Evolutionary conservation across 148 eudicot species (phyloP), one percentile per base, ranked within the genome.

Genomic region (Spergularia marina): DNA sequence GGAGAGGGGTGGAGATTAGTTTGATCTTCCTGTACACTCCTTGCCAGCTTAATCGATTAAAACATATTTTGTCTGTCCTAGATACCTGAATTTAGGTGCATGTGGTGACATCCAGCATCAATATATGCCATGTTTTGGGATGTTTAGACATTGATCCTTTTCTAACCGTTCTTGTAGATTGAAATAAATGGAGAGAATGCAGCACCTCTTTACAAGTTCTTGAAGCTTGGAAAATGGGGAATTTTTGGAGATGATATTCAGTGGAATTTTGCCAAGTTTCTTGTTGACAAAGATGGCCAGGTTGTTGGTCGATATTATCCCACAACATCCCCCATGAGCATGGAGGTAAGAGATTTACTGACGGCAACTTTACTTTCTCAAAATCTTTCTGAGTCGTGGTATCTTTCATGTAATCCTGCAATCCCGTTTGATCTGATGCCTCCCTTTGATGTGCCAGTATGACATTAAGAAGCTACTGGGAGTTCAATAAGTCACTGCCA

Each of bases 201-300:
- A 59, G 81, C 91, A 49, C 96, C 91, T 0, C 52, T 91, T 20
- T 91, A 88, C 84, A 82, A 89, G 83, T 84, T 77, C 74, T 61
- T 91, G 73, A 89, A 89, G 76, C 77, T 76, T 39, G 89, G 89
- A 7, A 86, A 88, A 71, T 86, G 94, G 84, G 94, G 91, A 39
- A 69, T 89, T 53, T 82, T 91, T 3, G 86, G 90, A 64, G 93
- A 89, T 23, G 85, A 87, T 55, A 86, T 91, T 60, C 89, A 89
- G 73, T 89, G 97, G 94, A 91, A 91, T 78, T 91, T 91, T 16
- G 85, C 89, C 16, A 91, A 89, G 82, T 91, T 91, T 56, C 87
- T 90, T 30, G 91, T 90, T 8, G 84, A 82, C 65, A 85, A 83
- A 72, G 65, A 84, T 40, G 94, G 94, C n/a, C 76, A 78, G 14